Conservation (phyloP, 139 green algal genomes). For the Choricystis sp. region DNA sequence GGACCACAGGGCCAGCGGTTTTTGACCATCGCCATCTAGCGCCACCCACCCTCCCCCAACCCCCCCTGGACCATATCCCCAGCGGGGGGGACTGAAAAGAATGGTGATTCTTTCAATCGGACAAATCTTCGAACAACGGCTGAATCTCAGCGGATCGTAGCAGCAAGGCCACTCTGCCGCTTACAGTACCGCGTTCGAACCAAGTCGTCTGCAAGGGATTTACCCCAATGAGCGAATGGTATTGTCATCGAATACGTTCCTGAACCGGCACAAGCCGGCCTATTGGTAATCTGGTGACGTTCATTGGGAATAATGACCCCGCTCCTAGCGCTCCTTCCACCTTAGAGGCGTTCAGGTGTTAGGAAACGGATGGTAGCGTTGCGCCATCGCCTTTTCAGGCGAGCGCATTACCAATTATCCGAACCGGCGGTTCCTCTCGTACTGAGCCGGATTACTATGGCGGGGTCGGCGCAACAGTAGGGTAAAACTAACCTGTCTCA, state of each 20-base stretch:
- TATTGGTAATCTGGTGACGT: conserved; percentile 59
- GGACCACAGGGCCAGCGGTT: no score
- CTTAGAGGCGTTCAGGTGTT: conserved; percentile 78
- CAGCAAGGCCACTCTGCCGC: conserved; percentile 70
- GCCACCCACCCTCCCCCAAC: background rate
- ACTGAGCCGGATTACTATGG: conserved; percentile 80
- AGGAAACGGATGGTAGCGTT: conserved; percentile 70
- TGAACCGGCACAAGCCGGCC: conserved; percentile 31
- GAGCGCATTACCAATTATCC: conserved; percentile 61
- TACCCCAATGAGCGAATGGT: conserved; percentile 55
- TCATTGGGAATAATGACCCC: conserved; percentile 39
- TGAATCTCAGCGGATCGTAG: conserved; percentile 71
- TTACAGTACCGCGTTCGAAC: conserved; percentile 70
- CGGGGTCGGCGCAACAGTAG: conserved; percentile 63
- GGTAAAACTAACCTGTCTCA: conserved; percentile 37
- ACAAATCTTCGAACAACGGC: conserved; percentile 24
- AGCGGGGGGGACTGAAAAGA: conserved; percentile 16
- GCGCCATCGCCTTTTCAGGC: conserved; percentile 61
- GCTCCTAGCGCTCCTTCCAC: conserved; percentile 52
- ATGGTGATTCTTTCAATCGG: conserved; percentile 14
- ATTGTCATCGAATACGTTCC: conserved; percentile 55
- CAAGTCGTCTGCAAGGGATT: conserved; percentile 76
- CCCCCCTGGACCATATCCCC: conserved; percentile 3
- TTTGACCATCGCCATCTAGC: no score
- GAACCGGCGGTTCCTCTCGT: conserved; percentile 82